Conservation (phyloP, 371 early-diverging fungal species). For the Rhizopus delemar region DNA sequence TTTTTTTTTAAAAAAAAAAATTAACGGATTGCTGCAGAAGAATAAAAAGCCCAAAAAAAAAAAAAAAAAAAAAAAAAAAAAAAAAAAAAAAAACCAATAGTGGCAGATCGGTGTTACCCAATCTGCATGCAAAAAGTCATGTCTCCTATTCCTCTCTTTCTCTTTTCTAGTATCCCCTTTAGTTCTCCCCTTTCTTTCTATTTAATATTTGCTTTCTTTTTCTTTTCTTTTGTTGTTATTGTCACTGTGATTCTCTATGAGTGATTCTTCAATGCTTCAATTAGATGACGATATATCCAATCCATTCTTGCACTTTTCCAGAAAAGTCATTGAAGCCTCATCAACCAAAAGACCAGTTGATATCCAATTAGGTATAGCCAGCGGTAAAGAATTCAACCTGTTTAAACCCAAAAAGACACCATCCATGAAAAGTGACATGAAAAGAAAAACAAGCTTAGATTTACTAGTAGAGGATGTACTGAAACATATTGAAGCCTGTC, state of each 20-base stretch:
- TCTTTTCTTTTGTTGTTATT: background rate
- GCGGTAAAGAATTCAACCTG: constrained; percentile 16
- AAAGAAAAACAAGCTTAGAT: constrained; percentile 8
- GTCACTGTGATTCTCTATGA: background rate
- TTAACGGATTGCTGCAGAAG: background rate
- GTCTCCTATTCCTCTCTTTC: too few relatives aligned
- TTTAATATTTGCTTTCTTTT: background rate
- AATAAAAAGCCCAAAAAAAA: too few relatives aligned
- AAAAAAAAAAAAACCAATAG: too few relatives aligned
- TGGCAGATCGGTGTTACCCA: too few relatives aligned
- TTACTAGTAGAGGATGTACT: constrained; percentile 28
- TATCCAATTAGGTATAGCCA: constrained; percentile 31
- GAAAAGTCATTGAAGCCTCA: constrained; percentile 19
- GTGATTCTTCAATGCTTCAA: constrained; percentile 5
- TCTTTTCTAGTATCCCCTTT: too few relatives aligned
- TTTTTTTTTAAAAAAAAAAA: background rate
- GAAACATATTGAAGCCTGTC: constrained; percentile 30
- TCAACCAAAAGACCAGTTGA: constrained; percentile 30
- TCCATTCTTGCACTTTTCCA: constrained; percentile 26
- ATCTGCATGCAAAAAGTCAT: too few relatives aligned
- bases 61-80: too few relatives aligned
- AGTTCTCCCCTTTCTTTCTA: background rate
- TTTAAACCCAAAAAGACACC: too few relatives aligned
- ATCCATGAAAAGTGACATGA: background rate
- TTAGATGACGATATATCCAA: constrained; percentile 16